Evolutionary conservation across 78 protist species (phyloP), one percentile per base, ranked within the genome.

Genomic region (slime mould (Dictyostelium discoideum)): DNA sequence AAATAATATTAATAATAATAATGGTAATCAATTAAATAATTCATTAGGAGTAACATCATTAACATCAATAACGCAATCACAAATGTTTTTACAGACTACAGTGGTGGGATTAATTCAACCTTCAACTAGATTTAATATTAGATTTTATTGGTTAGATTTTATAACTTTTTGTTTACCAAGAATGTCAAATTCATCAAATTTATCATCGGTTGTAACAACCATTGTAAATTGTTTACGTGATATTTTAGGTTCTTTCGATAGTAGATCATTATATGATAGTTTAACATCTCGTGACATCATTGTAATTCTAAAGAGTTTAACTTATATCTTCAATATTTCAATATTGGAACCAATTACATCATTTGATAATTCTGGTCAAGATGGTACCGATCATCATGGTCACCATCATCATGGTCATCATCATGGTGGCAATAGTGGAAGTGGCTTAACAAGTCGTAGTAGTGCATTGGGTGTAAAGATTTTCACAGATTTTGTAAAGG

Each of bases 81-180:
- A 77, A 65, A 83, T 92, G 92, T 92, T 92, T 79, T 46, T 92
- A 10, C 96, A 92, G 29, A 92, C 96, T n/a, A 86, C 92, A 22
- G 87, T 92, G 29, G 92, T 92, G 2, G 96, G 96, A 8, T 50
- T 92, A n/a, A 86, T 84, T 48, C 96, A 92, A 74, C 90, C 96
- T 26, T 86, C 92, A 1, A 60, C 96, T 11, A 57, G 87, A 24
- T 92, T 92, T 37, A 92, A 92, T 32, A 92, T 92, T 48, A 5
- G 96, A 11, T 92, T 92, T 84, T 92, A 92, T 84, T 92, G 96
- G 96, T 37, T 92, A 11, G 96, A 92, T 72, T 92, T 92, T 74
- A 92, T 92, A 2, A 92, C 88, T 5, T 92, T 86, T 32, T 86
- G 92, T 86, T 44, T 92, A 14, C 96, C 96, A 10, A 81, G 92